Conservation (phyloP, 106 monocot genomes). For the Allium cepa region DNA sequence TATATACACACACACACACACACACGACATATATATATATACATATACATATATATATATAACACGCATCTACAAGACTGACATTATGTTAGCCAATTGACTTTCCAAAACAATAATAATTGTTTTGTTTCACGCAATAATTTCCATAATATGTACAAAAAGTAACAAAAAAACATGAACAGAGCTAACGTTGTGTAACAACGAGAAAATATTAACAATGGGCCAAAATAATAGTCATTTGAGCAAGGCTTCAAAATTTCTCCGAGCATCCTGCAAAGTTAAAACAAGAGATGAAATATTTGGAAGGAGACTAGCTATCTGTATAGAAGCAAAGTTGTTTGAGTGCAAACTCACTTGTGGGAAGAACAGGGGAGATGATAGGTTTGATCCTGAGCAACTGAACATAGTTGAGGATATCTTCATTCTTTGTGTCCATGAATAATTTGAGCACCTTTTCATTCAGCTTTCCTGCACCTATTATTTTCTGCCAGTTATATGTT, state of each 20-base stretch:
- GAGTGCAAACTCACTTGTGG: conserved; percentile 49
- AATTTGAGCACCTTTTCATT: conserved; percentile 86
- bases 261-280: conserved; percentile 74
- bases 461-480: conserved; percentile 73
- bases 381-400: conserved; percentile 69
- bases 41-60: too few species aligned
- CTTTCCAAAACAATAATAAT: too few species aligned
- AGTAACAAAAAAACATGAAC: too few species aligned
- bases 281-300: neutral
- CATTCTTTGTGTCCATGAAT: conserved; percentile 66
- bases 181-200: too few species aligned
- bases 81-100: too few species aligned
- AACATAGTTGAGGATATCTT: conserved; percentile 54
- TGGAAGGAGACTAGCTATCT: neutral
- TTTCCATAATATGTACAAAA: too few species aligned
- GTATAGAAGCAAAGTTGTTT: neutral
- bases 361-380: conserved; percentile 55
- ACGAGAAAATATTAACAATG: too few species aligned
- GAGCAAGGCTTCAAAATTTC: conserved; percentile 33
- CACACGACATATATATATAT: too few species aligned
- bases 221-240: neutral
- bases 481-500: conserved; percentile 35
- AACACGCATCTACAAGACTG: too few species aligned
- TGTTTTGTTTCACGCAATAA: too few species aligned
- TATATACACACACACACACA: too few species aligned